Conservation (phyloP, 768 basidiomycete genomes). For the Auricularia sp. region DNA sequence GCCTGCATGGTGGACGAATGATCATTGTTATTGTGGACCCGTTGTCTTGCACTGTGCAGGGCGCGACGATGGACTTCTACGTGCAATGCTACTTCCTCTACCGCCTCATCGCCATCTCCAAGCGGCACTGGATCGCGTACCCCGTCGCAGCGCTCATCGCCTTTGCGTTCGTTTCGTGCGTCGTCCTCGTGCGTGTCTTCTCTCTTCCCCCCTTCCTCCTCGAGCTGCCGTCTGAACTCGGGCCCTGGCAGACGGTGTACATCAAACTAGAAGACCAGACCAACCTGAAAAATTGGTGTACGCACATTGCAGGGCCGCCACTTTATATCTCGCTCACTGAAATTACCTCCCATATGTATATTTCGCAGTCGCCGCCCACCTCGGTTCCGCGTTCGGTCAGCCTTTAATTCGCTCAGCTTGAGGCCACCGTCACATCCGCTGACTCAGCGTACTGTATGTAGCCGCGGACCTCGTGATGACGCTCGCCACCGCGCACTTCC, state of each 20-base stretch:
- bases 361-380: not conserved
- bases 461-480: not conserved
- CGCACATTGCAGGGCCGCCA: not conserved
- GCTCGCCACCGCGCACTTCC: not conserved
- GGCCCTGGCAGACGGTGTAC: not conserved
- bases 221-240: no score
- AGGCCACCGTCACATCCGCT: not conserved
- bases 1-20: no score
- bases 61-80: slow-evolving; percentile 1
- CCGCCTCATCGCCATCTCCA: not conserved
- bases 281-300: not conserved
- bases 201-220: no score
- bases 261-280: not conserved
- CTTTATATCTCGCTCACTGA: not conserved
- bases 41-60: not conserved
- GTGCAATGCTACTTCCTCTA: not conserved
- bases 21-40: no score
- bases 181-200: not conserved
- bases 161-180: not conserved
- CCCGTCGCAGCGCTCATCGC: not conserved
- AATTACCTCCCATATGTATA: no score
- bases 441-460: not conserved
- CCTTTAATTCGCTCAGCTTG: no score
- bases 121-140: not conserved
- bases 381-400: not conserved